Evolutionary conservation across 2,329 filamentous ascomycete genomes (phyloP).

Genomic region (Botrytis hyacinthi): DNA sequence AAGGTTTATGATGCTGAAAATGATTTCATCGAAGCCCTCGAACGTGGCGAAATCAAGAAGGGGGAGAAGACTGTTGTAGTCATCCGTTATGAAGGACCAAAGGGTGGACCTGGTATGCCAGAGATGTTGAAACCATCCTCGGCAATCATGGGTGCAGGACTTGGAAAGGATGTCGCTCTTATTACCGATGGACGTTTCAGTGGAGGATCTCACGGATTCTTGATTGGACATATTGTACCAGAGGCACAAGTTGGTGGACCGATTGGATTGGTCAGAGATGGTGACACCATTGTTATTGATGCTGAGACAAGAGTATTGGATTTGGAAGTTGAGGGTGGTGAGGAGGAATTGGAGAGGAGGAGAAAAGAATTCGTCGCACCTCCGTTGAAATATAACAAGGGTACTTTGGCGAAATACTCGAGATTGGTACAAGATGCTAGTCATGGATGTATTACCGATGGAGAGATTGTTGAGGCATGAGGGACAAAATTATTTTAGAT

Average conservation of each 20-base stretch:
- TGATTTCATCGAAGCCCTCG: slow-evolving; percentile 64
- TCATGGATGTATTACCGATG: slow-evolving; percentile 58
- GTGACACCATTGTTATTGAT: slow-evolving; percentile 60
- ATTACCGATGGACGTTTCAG: slow-evolving; percentile 68
- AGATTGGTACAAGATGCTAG: slow-evolving; percentile 55
- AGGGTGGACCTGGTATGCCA: slow-evolving; percentile 70
- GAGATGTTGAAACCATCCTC: slow-evolving; percentile 73
- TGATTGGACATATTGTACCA: slow-evolving; percentile 61
- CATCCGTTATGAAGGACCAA: slow-evolving; percentile 72
- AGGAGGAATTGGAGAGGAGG: slow-evolving; percentile 43
- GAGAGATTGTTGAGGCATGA: slow-evolving; percentile 26
- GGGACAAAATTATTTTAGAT: background rate
- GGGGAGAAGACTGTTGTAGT: slow-evolving; percentile 75
- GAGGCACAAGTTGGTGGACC: slow-evolving; percentile 60
- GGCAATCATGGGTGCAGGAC: slow-evolving; percentile 70
- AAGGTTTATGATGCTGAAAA: slow-evolving; percentile 70
- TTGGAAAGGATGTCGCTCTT: slow-evolving; percentile 67
- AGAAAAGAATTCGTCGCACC: slow-evolving; percentile 53
- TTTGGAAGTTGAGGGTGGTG: slow-evolving; percentile 44
- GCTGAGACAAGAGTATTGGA: slow-evolving; percentile 55
- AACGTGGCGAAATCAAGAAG: slow-evolving; percentile 67
- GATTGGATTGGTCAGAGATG: slow-evolving; percentile 56
- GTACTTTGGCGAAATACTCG: slow-evolving; percentile 59
- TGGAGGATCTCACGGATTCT: slow-evolving; percentile 58
- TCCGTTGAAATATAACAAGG: slow-evolving; percentile 55